These are phyloP conservation scores for Candida sithepensis DNA, from an alignment of 805 yeast species.

Conservation along the genomic window DNA sequence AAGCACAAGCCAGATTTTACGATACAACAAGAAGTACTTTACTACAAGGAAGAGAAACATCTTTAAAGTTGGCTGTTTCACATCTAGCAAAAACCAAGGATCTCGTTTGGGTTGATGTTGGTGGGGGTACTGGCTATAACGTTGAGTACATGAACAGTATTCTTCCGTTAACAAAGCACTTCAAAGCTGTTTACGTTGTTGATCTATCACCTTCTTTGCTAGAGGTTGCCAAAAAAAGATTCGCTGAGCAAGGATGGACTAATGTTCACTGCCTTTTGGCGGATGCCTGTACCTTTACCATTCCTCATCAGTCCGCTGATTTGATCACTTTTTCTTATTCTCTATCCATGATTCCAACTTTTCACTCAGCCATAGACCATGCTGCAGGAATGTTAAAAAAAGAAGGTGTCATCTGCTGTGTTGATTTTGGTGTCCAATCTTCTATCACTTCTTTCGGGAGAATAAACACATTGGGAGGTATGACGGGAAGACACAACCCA, in stretches of 20 bases:
- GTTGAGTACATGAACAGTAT: constrained; percentile 69
- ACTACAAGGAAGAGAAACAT: constrained; percentile 67
- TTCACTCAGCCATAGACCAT: constrained; percentile 74
- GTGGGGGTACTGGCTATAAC: constrained; percentile 86
- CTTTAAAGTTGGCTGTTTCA: constrained; percentile 54
- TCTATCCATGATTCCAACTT: constrained; percentile 80
- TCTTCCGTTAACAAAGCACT: constrained; percentile 43
- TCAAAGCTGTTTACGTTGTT: constrained; percentile 65
- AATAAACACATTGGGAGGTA: constrained; percentile 72
- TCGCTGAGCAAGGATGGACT: constrained; percentile 42
- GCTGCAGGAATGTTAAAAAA: constrained; percentile 49
- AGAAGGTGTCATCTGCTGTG: constrained; percentile 63
- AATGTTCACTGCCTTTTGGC: constrained; percentile 68
- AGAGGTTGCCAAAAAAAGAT: constrained; percentile 63
- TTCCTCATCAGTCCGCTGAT: constrained; percentile 55
- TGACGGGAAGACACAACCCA: constrained; percentile 64
- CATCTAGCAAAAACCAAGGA: constrained; percentile 45
- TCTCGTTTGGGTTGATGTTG: constrained; percentile 74
- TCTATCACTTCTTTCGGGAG: constrained; percentile 62
- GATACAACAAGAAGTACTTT: constrained; percentile 66
- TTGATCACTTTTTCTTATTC: constrained; percentile 77
- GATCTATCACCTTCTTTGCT: constrained; percentile 78
- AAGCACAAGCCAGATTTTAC: constrained; percentile 72
- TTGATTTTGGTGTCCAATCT: constrained; percentile 79
- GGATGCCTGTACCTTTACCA: constrained; percentile 69